Evolutionary conservation across 108 stramenopile species (phyloP), one percentile per base, ranked within the genome.

Genomic region (Skeletonema tropicum): DNA sequence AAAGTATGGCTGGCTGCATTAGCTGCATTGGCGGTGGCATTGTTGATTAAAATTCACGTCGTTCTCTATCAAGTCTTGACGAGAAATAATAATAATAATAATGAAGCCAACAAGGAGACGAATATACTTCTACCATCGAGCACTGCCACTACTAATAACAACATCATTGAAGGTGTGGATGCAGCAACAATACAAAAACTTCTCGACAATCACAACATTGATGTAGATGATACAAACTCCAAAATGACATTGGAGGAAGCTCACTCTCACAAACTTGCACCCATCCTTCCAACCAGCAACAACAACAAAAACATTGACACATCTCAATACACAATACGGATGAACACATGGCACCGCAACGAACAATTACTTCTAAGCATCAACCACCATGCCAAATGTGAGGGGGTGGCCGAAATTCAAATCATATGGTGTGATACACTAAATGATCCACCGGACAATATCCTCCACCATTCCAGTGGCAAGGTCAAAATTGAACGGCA

Each of bases 291-390:
- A 62, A 90, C 25, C 82, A 38, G 17, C 21, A 23, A 58, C 66
- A 33, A 62, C 82, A 38, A 30, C 21, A 23, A 58, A 52, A 33
- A 62, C 15, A 58, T 79, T 35, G 89, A 93, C 71, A 49, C 48
- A 7, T 76, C 82, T 64, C 68, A 83, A 63, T 93, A 84, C 57
- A 93, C 92, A 15, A 84, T 93, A 12, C 88, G 92, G 48, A 87
- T 93, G 57, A 93, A 93, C 64, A 89, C 89, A 23, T 93, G 92
- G 92, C 74, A 84, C 68, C 60, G 92, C 48, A 80, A 74, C 25
- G 85, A 87, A 58, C 89, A 90, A 68, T 58, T 93, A 6, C 14
- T 83, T 8, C 39, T 75, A 15, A 80, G 85, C 11, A 35, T 93
- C 15, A 63, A 86, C 17, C 89, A 90, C 65, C 80, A 89, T 67